Evolutionary conservation across 192 early-diverging fungal genomes (phyloP), one percentile per base, ranked within the genome.

Genomic region (Chytriomyces hyalinus): DNA sequence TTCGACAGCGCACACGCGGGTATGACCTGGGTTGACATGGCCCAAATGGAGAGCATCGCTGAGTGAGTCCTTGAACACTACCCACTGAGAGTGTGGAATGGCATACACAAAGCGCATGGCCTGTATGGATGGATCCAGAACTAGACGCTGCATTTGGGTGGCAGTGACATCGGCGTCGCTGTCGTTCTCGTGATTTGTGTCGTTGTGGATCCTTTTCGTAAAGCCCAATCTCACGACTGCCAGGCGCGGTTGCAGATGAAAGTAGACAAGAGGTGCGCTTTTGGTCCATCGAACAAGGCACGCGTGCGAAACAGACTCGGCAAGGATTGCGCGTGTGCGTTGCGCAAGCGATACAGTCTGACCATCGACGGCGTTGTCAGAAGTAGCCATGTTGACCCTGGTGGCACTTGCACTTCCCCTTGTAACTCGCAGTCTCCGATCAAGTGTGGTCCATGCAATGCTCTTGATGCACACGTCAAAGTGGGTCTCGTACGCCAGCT

Each of bases 11-110:
- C 57, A 8, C 10, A 70, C 22, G 26, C n/a, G 9, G 69, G 8
- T 51, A 8, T 57, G 26, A 17, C 8, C 13, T 4, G n/a, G 3
- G 0, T 51, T 6, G 36, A 36, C 49, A 28, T 50, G 17, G 6
- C 69, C 69, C 24, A 70, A 44, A 11, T 70, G 69, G 0, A 57
- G 57, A 36, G 36, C 36, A 13, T 70, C 69, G 7, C 57, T 26
- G 57, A 28, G 26, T 8, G 49, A n/a, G 20, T 51, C 57, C 22
- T 60, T 51, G 15, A 70, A 70, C 28, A 70, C 57, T 3, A 70
- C 50, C 69, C 69, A 70, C 13, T 70, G 49, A 3, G 69, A 50
- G 57, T 57, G 50, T 13, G 69, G 69, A 9, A 70, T 51, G 28
- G 69, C 50, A n/a, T 57, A 70, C 17, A 28, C 9, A 26, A 70